Percentiles rank a stretch among this genome's conserved stretches.
phyloP scores from a whole-genome alignment of 2,329 filamentous ascomycete genomes.

The Arthrobotrys pseudoclavata region DNA sequence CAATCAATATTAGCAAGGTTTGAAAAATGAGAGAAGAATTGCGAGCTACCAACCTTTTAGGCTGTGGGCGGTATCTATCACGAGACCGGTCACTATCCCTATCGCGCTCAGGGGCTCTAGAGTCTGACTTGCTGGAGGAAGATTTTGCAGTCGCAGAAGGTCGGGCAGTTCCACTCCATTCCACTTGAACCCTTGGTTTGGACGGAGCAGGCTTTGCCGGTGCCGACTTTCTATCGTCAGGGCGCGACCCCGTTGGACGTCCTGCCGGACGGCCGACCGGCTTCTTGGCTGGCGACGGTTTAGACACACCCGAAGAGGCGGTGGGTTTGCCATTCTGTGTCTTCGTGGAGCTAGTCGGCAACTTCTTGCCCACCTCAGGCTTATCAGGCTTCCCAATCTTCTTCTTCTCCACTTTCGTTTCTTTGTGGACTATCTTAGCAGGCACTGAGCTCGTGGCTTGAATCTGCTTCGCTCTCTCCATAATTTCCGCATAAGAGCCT shows the following conservation, averaged over 20 bases:
- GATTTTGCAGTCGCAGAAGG: constrained; percentile 41
- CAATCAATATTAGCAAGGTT: constrained; percentile 15
- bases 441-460: constrained; percentile 40
- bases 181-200: constrained; percentile 30
- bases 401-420: constrained; percentile 55
- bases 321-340: constrained; percentile 2
- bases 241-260: constrained; percentile 2
- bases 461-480: constrained; percentile 56
- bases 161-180: constrained; percentile 52
- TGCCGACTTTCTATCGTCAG: constrained; percentile 35
- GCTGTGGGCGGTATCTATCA: constrained; percentile 19
- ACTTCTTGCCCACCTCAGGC: constrained; percentile 39
- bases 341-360: constrained; percentile 16
- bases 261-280: constrained; percentile 9
- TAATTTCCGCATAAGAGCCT: constrained; percentile 55
- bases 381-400: constrained; percentile 51
- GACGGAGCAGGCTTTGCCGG: constrained; percentile 28
- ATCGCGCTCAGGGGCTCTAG: constrained; percentile 17
- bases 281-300: constrained; percentile 29
- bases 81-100: constrained; percentile 22
- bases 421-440: constrained; percentile 58
- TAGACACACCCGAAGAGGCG: constrained; percentile 24
- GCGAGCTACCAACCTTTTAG: constrained; percentile 33
- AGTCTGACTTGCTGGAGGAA: constrained; percentile 25
- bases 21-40: background rate